Evolutionary conservation across 176 grass and related monocot genomes (phyloP).

Genomic region (Zea mays): DNA sequence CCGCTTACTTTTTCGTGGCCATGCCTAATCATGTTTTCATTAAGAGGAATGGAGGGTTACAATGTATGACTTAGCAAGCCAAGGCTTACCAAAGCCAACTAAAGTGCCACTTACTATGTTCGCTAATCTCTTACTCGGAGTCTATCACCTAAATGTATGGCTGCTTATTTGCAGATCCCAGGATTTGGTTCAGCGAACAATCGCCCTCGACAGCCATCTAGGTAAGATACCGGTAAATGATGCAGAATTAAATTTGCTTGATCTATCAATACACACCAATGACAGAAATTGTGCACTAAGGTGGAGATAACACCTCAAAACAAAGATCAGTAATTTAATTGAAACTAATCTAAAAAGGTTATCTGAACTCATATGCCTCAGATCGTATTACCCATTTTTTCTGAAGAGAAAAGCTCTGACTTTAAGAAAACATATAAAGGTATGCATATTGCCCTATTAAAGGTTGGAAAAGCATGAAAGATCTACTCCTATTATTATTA

Average conservation of each 20-base stretch:
- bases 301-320: background rate
- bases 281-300: background rate
- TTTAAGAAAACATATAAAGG: background rate
- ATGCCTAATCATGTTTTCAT: too few relatives aligned
- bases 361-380: conserved; percentile 3
- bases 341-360: background rate
- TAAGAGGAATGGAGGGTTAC: too few relatives aligned
- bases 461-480: background rate
- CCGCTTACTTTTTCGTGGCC: too few relatives aligned
- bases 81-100: too few relatives aligned
- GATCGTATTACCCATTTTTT: background rate
- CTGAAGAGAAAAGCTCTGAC: background rate
- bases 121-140: conserved; percentile 20
- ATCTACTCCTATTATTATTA: background rate
- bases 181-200: conserved; percentile 51
- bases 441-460: background rate
- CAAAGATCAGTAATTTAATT: background rate
- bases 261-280: background rate
- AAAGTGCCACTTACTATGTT: background rate
- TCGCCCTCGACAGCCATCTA: conserved; percentile 57
- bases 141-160: conserved; percentile 13
- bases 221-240: conserved; percentile 35
- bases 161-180: conserved; percentile 55
- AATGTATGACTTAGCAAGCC: too few relatives aligned
- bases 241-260: background rate